Evolutionary conservation across 2,329 filamentous ascomycete species (phyloP).

Genomic region (Microsporum audouinii): DNA sequence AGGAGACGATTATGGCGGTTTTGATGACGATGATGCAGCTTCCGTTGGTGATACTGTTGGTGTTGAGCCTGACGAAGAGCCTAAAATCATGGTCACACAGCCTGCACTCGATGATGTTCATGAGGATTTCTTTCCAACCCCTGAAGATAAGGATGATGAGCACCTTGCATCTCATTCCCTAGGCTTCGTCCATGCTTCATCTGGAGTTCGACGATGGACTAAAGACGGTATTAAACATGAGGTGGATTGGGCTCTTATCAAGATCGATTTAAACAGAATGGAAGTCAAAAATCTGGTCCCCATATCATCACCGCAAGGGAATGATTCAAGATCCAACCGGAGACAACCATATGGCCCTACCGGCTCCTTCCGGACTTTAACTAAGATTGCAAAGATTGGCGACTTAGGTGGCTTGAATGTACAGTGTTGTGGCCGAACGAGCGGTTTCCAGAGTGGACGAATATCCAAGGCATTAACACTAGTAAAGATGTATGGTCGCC

Average conservation of each 20-base stretch:
- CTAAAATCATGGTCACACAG: slow-evolving; percentile 74
- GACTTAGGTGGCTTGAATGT: slow-evolving; percentile 63
- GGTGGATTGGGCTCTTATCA: slow-evolving; percentile 89
- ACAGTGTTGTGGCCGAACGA: slow-evolving; percentile 79
- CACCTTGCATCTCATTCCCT: slow-evolving; percentile 70
- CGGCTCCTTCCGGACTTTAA: slow-evolving; percentile 37
- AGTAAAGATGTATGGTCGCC: slow-evolving; percentile 77
- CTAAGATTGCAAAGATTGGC: slow-evolving; percentile 44
- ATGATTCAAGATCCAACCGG: background rate
- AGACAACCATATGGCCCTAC: slow-evolving; percentile 20
- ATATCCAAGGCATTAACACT: slow-evolving; percentile 69
- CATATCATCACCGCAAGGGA: background rate
- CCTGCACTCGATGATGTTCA: slow-evolving; percentile 81
- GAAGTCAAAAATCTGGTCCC: slow-evolving; percentile 60
- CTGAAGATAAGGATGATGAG: slow-evolving; percentile 64
- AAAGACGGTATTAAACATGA: slow-evolving; percentile 69
- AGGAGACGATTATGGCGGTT: slow-evolving; percentile 37
- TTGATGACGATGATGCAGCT: slow-evolving; percentile 45
- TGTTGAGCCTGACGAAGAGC: slow-evolving; percentile 60
- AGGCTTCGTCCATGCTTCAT: slow-evolving; percentile 78
- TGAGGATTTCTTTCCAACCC: slow-evolving; percentile 70
- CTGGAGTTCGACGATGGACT: slow-evolving; percentile 67
- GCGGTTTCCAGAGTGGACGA: slow-evolving; percentile 65
- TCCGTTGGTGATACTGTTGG: slow-evolving; percentile 66
- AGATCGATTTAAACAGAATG: slow-evolving; percentile 59